Base-by-base conservation (phyloP, 2,329 filamentous ascomycete species). In the Penicillium frequentans region DNA sequence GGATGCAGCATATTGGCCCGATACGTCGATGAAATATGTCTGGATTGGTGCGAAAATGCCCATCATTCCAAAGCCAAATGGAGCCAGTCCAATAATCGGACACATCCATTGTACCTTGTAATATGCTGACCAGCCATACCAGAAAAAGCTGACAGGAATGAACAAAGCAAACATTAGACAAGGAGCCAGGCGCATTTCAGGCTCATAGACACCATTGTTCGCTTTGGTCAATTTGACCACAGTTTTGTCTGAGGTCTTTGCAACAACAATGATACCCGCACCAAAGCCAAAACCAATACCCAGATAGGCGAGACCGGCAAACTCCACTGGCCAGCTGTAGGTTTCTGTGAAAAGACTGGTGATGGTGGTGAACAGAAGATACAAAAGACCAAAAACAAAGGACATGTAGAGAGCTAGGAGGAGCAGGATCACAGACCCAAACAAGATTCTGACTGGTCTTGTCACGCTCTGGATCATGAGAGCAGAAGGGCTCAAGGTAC, bases 131-230 rank as follows among this genome's bases (percentile, higher is more conserved):
- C 81, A 84, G 6, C 81, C 82, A 59, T 84, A 85, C 63, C 78
- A 73, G 57, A 82, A 80, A 8, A 84, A 68, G 0, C 80, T 78
- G 1, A 76, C 58, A 0, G 82, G 81, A 0, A 81, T 73, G 0
- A 85, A 53, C 0, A 85, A 44, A 0, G 77, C 78, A 0, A 79
- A 81, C 0, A 79, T 74, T 5, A 86, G 63, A 73, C 83, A 81
- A 10, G 85, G 71, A 0, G 84, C 84, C 0, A 86, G 72, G n/a
- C 85, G 81, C 59, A 80, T 83, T 62, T 88, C 86, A 0, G 86
- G 85, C 21, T 43, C 42, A 11, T 27, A 37, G 13, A n/a, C 35
- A 16, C 44, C 26, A 14, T 37, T 51, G 24, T 58, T 52, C 3
- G 45, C 26, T 5, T 19, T 13, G 10, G 49, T 58, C 3, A 52